phyloP scores from a whole-genome alignment of 2,329 filamentous ascomycete species.

The Cephalotrichum gorgonifer region DNA sequence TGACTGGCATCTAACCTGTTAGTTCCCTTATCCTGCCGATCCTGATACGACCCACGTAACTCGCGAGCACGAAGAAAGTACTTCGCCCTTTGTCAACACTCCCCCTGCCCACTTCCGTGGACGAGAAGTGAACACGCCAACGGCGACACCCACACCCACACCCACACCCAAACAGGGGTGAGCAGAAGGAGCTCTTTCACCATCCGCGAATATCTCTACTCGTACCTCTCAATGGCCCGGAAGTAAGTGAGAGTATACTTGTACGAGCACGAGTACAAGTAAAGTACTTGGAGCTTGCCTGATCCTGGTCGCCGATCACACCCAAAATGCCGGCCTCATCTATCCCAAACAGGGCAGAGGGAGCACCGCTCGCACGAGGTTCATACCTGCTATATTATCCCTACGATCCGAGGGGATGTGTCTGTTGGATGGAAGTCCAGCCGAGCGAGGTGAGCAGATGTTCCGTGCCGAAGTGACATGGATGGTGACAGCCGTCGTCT shows the following conservation, averaged over 20 bases:
- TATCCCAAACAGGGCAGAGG: constrained; percentile 36
- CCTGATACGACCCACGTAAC: constrained; percentile 11
- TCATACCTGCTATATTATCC: not conserved
- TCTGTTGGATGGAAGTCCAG: too few relatives aligned
- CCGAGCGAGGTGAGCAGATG: not conserved
- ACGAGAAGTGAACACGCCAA: too few relatives aligned
- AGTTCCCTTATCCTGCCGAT: constrained; percentile 1
- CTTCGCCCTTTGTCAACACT: too few relatives aligned
- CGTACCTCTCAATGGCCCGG: too few relatives aligned
- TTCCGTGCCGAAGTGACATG: not conserved
- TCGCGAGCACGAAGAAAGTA: too few relatives aligned
- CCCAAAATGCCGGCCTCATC: constrained; percentile 34
- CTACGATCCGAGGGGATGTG: not conserved
- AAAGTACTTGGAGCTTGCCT: not conserved
- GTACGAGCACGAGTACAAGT: too few relatives aligned
- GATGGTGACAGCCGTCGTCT: not conserved
- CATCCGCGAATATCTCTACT: too few relatives aligned
- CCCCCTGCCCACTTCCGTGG: too few relatives aligned
- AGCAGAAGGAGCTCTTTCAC: too few relatives aligned
- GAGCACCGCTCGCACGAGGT: not conserved
- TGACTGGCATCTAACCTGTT: not conserved
- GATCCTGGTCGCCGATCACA: constrained; percentile 30
- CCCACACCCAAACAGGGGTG: too few relatives aligned
- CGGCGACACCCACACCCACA: too few relatives aligned
- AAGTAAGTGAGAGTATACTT: too few relatives aligned